phyloP scores from a whole-genome alignment of 83 land plant genomes.

The Isoetes engelmannii region DNA sequence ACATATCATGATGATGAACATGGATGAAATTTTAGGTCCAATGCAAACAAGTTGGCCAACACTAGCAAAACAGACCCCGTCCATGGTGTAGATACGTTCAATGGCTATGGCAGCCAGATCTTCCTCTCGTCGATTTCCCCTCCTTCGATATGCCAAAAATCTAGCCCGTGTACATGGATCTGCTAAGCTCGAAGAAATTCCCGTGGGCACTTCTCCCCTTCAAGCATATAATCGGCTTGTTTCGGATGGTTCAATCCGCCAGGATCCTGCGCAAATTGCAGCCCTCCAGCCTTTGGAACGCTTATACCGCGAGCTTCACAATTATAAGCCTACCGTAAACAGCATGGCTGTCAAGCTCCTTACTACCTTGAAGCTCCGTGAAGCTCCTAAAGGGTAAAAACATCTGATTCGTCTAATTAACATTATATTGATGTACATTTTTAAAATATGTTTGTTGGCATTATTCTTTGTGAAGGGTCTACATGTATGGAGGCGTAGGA shows the following conservation, averaged over 20 bases:
- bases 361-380: slow-evolving; percentile 15
- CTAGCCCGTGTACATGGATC: not conserved
- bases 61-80: no score
- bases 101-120: no score
- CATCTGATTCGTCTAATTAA: not conserved
- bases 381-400: slow-evolving; percentile 26
- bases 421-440: not conserved
- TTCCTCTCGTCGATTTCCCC: no score
- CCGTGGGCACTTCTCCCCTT: slow-evolving; percentile 26
- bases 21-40: no score
- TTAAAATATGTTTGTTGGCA: not conserved
- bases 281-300: slow-evolving; percentile 36
- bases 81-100: no score
- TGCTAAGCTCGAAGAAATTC: slow-evolving; percentile 21
- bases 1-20: no score
- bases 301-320: slow-evolving; percentile 29
- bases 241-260: slow-evolving; percentile 25
- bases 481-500: slow-evolving; percentile 38
- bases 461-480: slow-evolving; percentile 22
- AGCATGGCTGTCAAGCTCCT: slow-evolving; percentile 24
- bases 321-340: slow-evolving; percentile 16
- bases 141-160: no score
- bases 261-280: slow-evolving; percentile 25
- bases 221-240: slow-evolving; percentile 35
- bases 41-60: no score